phyloP scores from a whole-genome alignment of 2,329 filamentous ascomycete genomes.

The Sarocladium strictum region DNA sequence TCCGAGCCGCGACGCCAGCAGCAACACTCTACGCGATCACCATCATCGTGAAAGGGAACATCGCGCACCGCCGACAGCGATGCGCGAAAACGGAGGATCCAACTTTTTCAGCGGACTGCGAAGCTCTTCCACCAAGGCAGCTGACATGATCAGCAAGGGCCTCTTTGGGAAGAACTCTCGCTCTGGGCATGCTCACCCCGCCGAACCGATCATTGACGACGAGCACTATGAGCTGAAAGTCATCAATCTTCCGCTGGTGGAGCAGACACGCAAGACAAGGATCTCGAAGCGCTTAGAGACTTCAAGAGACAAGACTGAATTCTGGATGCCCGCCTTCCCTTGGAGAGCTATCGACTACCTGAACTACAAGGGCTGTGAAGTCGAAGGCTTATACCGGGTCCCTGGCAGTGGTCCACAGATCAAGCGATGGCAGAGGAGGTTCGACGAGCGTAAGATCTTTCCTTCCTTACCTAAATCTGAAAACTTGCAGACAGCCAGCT shows the following conservation, averaged over 20 bases:
- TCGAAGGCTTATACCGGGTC: conserved; percentile 88
- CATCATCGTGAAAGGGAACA: conserved; percentile 40
- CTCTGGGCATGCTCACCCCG: conserved; percentile 62
- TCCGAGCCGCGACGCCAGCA: conserved; percentile 35
- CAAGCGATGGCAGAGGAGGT: conserved; percentile 87
- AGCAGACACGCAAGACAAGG: conserved; percentile 84
- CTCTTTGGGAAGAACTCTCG: conserved; percentile 74
- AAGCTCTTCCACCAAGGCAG: conserved; percentile 65
- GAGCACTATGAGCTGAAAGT: conserved; percentile 81
- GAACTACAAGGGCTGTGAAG: conserved; percentile 89
- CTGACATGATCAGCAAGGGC: conserved; percentile 75
- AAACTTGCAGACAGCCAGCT: conserved; percentile 12
- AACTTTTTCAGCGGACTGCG: conserved; percentile 69
- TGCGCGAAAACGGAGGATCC: conserved; percentile 55
- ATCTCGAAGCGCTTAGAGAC: conserved; percentile 86
- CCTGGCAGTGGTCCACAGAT: conserved; percentile 87
- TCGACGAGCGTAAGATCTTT: conserved; percentile 65
- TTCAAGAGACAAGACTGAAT: conserved; percentile 92
- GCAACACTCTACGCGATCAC: conserved; percentile 19
- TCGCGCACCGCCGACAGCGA: conserved; percentile 46
- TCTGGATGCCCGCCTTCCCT: conserved; percentile 96
- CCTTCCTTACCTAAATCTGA: not conserved
- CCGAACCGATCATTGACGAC: conserved; percentile 61
- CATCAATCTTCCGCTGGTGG: conserved; percentile 78
- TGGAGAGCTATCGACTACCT: conserved; percentile 96